Conservation (phyloP, 768 basidiomycete species). For the Psilocybe subaeruginosa region DNA sequence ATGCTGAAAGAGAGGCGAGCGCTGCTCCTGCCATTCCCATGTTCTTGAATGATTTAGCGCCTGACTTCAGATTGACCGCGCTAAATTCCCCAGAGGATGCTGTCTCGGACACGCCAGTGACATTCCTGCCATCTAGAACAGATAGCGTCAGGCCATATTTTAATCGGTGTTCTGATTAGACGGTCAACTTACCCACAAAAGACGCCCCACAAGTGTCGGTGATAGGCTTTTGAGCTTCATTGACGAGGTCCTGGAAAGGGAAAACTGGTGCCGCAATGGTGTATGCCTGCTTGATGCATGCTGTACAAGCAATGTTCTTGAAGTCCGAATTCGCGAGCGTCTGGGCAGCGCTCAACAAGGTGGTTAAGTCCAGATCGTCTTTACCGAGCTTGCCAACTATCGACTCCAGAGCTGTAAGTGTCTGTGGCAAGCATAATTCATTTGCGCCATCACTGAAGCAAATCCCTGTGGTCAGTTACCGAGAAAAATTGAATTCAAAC, state of each 20-base stretch:
- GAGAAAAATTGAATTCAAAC: no score
- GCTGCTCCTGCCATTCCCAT: conserved; percentile 1
- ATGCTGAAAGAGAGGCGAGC: not conserved
- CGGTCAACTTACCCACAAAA: conserved; percentile 40
- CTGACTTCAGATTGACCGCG: conserved; percentile 1
- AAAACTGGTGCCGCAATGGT: conserved; percentile 32
- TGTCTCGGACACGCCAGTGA: conserved; percentile 36
- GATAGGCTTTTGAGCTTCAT: conserved; percentile 16
- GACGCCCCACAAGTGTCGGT: conserved; percentile 42
- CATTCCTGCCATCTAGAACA: conserved; percentile 37
- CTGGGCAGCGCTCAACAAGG: conserved; percentile 22
- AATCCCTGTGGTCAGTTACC: not conserved
- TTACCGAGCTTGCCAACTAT: conserved; percentile 33
- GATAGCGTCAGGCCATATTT: not conserved
- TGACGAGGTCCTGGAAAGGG: conserved; percentile 30
- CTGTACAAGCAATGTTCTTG: conserved; percentile 43
- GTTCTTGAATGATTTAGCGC: not conserved
- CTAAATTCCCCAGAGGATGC: conserved; percentile 25
- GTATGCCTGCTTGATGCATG: conserved; percentile 50
- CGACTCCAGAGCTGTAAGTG: conserved; percentile 48
- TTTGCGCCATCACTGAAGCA: conserved; percentile 22
- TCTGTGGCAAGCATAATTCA: conserved; percentile 54
- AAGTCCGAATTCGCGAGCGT: conserved; percentile 29
- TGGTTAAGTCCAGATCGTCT: conserved; percentile 25
- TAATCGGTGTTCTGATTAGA: not conserved